These are phyloP conservation scores for Salix udensis DNA, from an alignment of 345 rosid genomes.

Conservation along the genomic window DNA sequence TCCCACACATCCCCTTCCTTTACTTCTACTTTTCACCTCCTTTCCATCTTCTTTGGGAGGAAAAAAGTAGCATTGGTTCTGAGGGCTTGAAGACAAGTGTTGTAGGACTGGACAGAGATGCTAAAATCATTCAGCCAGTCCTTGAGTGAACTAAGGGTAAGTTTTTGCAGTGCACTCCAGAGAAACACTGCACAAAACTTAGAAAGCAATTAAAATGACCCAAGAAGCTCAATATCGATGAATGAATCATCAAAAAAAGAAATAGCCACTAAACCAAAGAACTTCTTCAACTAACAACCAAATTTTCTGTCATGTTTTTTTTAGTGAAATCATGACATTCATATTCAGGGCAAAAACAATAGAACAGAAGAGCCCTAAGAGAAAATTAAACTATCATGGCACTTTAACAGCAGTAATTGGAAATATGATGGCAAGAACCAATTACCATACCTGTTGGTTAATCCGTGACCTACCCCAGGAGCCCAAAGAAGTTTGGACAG, in stretches of 20 bases:
- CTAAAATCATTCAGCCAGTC: not conserved
- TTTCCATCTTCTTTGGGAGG: too few relatives aligned
- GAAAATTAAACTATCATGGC: not conserved
- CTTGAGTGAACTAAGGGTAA: not conserved
- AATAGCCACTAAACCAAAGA: not conserved
- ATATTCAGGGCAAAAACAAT: not conserved
- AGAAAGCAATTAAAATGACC: not conserved
- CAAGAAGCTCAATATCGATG: not conserved
- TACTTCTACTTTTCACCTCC: not conserved
- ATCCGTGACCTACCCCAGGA: conserved; percentile 65
- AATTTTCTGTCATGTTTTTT: not conserved
- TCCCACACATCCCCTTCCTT: not conserved
- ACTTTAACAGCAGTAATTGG: not conserved
- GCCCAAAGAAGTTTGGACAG: conserved; percentile 57
- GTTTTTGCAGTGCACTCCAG: not conserved
- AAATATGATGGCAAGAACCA: not conserved
- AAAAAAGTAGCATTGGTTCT: not conserved
- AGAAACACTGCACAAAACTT: not conserved
- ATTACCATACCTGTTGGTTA: conserved; percentile 63
- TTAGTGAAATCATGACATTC: not conserved
- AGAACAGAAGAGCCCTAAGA: not conserved
- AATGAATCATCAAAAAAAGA: not conserved
- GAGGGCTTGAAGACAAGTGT: not conserved
- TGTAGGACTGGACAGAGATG: not conserved
- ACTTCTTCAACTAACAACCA: not conserved